Base-by-base conservation (phyloP, 1,139 yeast genomes). In the Pichia sp. region DNA sequence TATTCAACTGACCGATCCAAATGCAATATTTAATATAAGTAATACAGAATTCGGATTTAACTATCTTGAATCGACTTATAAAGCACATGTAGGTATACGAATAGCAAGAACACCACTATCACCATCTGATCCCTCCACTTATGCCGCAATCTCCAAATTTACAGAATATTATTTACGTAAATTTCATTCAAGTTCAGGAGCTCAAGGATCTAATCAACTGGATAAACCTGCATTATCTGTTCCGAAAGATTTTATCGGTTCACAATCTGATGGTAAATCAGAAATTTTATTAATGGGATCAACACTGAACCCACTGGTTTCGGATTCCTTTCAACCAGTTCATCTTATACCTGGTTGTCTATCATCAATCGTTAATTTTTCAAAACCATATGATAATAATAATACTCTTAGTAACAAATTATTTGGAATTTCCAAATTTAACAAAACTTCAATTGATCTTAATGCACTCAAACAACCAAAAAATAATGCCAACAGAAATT, bases 281-380 rank as follows among this genome's bases (percentile, higher is more conserved):
- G 72, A 69, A 14, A 73, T 74, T 25, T 60, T 78, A 59, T 82
- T 80, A 45, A 72, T 80, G 34, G 85, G 83, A 0, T 81, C 84
- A 45, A 73, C 73, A 49, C 71, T 80, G 31, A 79, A 79, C 56
- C 80, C 84, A 0, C 66, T 81, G 54, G 59, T 67, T 44, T 76
- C 80, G 13, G 86, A 80, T 60, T 79, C 80, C 1, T 80, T 75
- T 60, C 72, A 73, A 53, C 68, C 71, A 47, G 80, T 79, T 25
- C 80, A 75, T 59, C 64, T 79, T 53, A 79, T 76, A 44, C 84
- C 84, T 0, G 83, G 85, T 0, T 79, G 84, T 58, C 58, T 76
- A 33, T 66, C 55, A 3, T n/a, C 8, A 9, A 45, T 54, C 16
- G 48, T 53, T 8, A 45, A 28, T 14, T 44, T 51, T 29, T 28